Base-by-base conservation (phyloP, 345 rosid species). In the Salix viminalis region DNA sequence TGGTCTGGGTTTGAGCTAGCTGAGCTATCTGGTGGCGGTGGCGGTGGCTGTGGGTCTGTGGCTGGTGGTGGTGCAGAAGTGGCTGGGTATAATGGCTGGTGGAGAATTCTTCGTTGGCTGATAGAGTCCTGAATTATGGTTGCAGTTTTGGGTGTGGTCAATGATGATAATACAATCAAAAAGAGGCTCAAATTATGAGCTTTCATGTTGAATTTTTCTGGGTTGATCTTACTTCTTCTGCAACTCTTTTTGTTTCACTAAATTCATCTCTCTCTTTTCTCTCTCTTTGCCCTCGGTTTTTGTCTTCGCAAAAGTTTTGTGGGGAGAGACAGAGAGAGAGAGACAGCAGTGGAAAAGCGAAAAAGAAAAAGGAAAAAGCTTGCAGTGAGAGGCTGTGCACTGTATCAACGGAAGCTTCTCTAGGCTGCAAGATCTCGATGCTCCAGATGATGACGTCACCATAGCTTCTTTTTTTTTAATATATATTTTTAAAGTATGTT, bases 11-110 rank as follows among this genome's bases (percentile, higher is more conserved):
- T 71, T 5, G 91, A 88, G 11, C 79, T 79, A 18, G 11, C 76
- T 6, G 84, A 70, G 48, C 74, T 76, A 19, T 74, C 85, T 3
- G 94, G 88, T 1, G 96, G 84, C 46, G 96, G 86, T 2, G 96
- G 91, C 32, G 89, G 78, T 0, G 91, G 74, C 0, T 84, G 79
- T 4, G 64, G n/a, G n/a, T 81, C 85, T 0, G 76, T 13, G 4
- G 9, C 84, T 7, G 92, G 89, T 23, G 93, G 93, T 24, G 93
- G 90, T 2, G 88, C 82, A 2, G 93, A 79, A 77, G 56, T 72
- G 1, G 50, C 96, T 15, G 98, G 97, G 50, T 87, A 92, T 73
- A 94, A 76, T 54, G 98, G 98, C 82, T 94, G 97, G 76, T 94
- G 98, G 39, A 94, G 91, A 79, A 94, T 81, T 81, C 98, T 86